These are phyloP conservation scores for Umbelopsis isabellina DNA, from an alignment of 192 early-diverging fungal genomes.

Conservation along the genomic window DNA sequence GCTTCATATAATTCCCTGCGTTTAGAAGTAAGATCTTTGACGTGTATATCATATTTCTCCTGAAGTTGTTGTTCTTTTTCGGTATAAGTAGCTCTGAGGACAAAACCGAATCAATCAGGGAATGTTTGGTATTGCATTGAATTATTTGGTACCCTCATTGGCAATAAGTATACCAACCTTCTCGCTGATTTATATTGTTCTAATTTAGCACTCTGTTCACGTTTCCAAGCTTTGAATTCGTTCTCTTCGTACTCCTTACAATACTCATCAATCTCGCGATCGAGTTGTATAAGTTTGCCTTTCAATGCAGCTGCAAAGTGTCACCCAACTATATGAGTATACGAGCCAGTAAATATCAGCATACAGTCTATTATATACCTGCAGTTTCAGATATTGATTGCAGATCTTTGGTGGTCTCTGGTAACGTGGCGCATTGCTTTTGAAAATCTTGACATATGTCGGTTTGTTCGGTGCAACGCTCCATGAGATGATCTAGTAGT, in stretches of 20 bases:
- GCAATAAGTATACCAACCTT: slow-evolving; percentile 10
- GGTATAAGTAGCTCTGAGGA: slow-evolving; percentile 13
- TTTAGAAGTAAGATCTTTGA: slow-evolving; percentile 28
- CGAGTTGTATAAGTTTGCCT: slow-evolving; percentile 23
- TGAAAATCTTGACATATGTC: not conserved
- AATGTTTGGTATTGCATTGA: not conserved
- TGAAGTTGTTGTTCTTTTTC: slow-evolving; percentile 17
- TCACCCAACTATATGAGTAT: not conserved
- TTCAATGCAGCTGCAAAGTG: slow-evolving; percentile 25
- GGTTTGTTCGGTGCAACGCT: not conserved
- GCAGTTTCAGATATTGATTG: not conserved
- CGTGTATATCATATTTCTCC: slow-evolving; percentile 26
- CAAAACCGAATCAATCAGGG: not conserved
- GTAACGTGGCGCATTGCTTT: not conserved
- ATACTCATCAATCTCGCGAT: slow-evolving; percentile 25
- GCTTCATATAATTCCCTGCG: slow-evolving; percentile 36
- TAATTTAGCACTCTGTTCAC: slow-evolving; percentile 13
- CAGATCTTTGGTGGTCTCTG: not conserved
- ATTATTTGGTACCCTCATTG: not conserved
- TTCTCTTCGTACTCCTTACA: slow-evolving; percentile 23
- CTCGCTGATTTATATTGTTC: slow-evolving; percentile 17
- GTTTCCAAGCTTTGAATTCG: slow-evolving; percentile 35
- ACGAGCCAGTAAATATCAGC: not conserved
- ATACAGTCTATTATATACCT: not conserved
- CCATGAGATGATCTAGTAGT: not conserved